These are phyloP conservation scores for Beauveria rudraprayagi DNA, from an alignment of 2,329 filamentous ascomycete genomes.

Conservation along the genomic window DNA sequence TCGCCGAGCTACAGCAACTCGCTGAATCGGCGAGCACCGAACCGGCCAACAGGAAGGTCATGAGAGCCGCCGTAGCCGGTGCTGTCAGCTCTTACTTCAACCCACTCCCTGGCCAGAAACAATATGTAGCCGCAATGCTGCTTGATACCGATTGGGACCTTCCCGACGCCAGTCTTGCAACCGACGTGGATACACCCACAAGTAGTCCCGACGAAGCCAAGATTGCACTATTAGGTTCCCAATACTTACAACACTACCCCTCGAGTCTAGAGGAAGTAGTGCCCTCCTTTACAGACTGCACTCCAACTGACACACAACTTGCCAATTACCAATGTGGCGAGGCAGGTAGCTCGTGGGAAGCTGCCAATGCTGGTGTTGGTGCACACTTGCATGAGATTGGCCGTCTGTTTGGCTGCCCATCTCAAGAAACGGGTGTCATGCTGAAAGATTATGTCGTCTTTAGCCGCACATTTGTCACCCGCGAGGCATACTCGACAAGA, in stretches of 20 bases:
- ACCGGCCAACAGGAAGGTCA: constrained; percentile 58
- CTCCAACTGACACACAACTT: constrained; percentile 69
- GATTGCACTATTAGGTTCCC: constrained; percentile 85
- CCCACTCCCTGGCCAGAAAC: constrained; percentile 66
- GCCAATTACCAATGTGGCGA: constrained; percentile 84
- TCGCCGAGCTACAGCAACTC: constrained; percentile 72
- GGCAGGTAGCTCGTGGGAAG: constrained; percentile 86
- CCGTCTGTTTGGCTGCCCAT: constrained; percentile 81
- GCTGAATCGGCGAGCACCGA: constrained; percentile 71
- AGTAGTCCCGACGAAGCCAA: constrained; percentile 65
- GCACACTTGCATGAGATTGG: constrained; percentile 88
- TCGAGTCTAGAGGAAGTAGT: constrained; percentile 83
- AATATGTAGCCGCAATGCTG: constrained; percentile 79
- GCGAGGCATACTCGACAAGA: constrained; percentile 79
- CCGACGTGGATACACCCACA: constrained; percentile 78
- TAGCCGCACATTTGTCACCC: constrained; percentile 72
- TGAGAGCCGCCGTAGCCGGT: constrained; percentile 70
- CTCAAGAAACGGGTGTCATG: constrained; percentile 90
- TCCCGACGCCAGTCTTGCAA: constrained; percentile 66
- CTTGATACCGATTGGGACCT: constrained; percentile 87
- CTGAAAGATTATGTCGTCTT: constrained; percentile 76
- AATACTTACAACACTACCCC: constrained; percentile 86
- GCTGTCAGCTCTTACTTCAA: constrained; percentile 74
- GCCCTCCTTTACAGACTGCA: constrained; percentile 83
- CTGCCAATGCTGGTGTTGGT: constrained; percentile 89